phyloP scores from a whole-genome alignment of 306 rosid genomes.

The Arachis stenosperma region DNA sequence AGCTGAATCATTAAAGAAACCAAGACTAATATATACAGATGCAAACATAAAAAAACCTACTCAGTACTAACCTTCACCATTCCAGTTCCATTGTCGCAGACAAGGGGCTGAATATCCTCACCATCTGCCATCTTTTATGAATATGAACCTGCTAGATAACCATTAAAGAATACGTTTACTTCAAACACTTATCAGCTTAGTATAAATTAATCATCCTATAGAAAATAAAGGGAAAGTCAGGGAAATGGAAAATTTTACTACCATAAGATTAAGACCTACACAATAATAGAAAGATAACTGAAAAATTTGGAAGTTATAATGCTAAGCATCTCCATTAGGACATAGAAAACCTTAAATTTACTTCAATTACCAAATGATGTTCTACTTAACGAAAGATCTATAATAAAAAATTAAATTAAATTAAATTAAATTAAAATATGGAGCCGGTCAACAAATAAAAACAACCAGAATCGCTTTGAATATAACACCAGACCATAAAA shows the following conservation, averaged over 20 bases:
- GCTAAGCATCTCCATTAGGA: background rate
- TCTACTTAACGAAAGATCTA: background rate
- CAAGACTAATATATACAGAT: background rate
- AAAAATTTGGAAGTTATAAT: background rate
- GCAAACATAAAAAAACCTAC: background rate
- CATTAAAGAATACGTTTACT: slow-evolving; percentile 6
- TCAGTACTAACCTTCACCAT: slow-evolving; percentile 85
- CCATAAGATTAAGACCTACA: background rate
- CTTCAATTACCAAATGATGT: background rate
- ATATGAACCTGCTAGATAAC: slow-evolving; percentile 44
- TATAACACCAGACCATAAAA: background rate
- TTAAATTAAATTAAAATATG: slow-evolving; percentile 42
- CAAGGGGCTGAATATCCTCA: slow-evolving; percentile 98
- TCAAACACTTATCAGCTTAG: background rate
- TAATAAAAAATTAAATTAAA: background rate
- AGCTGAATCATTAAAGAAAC: background rate
- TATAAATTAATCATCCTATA: background rate
- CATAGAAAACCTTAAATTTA: background rate
- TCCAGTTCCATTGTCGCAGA: slow-evolving; percentile 98
- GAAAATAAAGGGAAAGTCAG: background rate
- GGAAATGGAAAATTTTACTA: background rate
- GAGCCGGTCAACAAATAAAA: slow-evolving; percentile 29
- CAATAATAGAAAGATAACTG: background rate
- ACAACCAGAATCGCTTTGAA: slow-evolving; percentile 1
- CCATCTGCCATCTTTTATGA: slow-evolving; percentile 79